Conservation (phyloP, 2,329 filamentous ascomycete genomes). For the Apiospora pterosperma region DNA sequence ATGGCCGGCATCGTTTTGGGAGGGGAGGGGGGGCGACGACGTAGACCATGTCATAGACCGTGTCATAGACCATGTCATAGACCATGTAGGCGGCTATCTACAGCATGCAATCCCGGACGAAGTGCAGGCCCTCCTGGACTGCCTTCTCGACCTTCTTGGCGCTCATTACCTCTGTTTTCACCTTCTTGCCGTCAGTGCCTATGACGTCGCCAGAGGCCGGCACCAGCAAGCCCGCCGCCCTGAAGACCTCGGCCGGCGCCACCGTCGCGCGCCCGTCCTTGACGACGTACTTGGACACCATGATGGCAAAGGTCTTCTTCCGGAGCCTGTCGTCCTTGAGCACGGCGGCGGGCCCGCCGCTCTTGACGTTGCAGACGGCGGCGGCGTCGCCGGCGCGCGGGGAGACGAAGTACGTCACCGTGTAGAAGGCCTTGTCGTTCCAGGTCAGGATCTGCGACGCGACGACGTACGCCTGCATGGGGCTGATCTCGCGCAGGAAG, state of each 20-base stretch:
- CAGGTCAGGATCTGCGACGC: slow-evolving; percentile 2
- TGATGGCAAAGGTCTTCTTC: background rate
- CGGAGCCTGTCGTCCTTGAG: background rate
- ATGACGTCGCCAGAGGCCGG: background rate
- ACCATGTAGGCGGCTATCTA: background rate
- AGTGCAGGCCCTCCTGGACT: background rate
- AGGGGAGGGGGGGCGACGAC: no score
- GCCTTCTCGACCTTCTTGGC: background rate
- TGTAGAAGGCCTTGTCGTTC: slow-evolving; percentile 9
- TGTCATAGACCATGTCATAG: no score
- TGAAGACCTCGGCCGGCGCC: background rate
- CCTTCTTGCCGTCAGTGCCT: background rate
- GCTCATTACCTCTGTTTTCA: background rate
- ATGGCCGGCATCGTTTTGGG: no score
- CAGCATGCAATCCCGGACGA: background rate
- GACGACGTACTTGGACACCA: background rate
- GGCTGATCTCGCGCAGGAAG: slow-evolving; percentile 8
- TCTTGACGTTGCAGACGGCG: background rate
- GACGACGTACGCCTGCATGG: slow-evolving; percentile 2
- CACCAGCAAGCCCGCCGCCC: background rate
- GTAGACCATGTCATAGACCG: no score
- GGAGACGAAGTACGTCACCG: background rate
- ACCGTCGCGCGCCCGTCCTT: background rate
- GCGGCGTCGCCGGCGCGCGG: background rate
- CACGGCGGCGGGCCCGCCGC: background rate